Base-by-base conservation (phyloP, 177 flowering plant genomes). In the Telopea speciosissima region DNA sequence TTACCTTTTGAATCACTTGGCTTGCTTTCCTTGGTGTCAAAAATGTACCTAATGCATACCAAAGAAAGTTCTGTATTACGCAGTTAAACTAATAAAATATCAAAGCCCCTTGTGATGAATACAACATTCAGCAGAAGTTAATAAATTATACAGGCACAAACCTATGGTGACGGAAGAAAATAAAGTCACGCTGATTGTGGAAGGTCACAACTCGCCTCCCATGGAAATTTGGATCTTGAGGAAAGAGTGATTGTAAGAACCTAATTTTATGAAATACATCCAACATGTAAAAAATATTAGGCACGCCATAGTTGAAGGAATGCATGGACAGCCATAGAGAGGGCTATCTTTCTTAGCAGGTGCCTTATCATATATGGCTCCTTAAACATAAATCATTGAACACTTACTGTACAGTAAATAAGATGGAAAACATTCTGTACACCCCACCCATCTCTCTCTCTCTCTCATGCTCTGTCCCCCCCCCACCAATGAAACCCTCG, bases 131-230 rank as follows among this genome's bases (percentile, higher is more conserved):
- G 17, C n/a, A 52, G 4, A 19, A 14, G 4, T 52, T 14, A 5
- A 52, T 14, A 52, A 6, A 65, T 6, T n/a, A 61, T 19, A 68
- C 5, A 67, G 14, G 44, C 24, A 62, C 81, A 63, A 17, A 93
- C 98, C 97, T 79, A 79, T 92, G 98, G 81, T 94, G 97, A 65
- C 97, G 86, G 77, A 94, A 94, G 83, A 92, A 90, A 76, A 94
- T 89, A 70, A 88, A 92, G 73, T 94, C 98, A 23, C 97, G 85
- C 78, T 94, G 96, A 72, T 92, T 94, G 80, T 94, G 98, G 71
- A 94, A 94, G 36, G 98, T 94, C 56, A 90, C 96, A 75, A 94
- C 96, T 78, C 96, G 77, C 28, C 97, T 87, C 63, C 96, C 97
- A 54, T 84, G 89, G 58, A 94, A 94, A 64, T 92, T 79, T 23